These are phyloP conservation scores for Euryodendron excelsum DNA, from an alignment of 148 eudicot genomes.

Conservation along the genomic window DNA sequence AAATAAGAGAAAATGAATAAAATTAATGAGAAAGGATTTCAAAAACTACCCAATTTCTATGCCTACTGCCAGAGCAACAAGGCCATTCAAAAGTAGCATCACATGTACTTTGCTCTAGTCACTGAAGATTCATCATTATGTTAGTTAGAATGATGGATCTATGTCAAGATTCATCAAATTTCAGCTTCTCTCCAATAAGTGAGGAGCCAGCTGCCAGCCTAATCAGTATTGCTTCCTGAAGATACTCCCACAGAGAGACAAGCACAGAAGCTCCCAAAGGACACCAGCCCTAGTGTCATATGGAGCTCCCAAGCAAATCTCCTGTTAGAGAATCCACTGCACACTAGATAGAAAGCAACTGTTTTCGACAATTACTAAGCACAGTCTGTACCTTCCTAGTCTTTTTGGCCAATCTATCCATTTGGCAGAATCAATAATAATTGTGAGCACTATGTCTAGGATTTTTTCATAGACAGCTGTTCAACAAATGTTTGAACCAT, in stretches of 20 bases:
- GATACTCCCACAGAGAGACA: neutral
- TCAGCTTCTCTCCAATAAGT: no score
- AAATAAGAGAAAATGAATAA: conserved; percentile 2
- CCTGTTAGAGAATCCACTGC: neutral
- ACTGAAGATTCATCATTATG: neutral
- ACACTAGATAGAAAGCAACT: neutral
- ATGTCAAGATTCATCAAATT: neutral
- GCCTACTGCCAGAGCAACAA: conserved; percentile 12
- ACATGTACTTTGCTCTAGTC: neutral
- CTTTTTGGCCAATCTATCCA: neutral
- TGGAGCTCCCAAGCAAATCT: neutral
- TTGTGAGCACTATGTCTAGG: neutral
- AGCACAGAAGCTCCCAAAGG: neutral
- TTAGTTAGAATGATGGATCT: neutral
- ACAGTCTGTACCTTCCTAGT: neutral
- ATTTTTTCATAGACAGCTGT: neutral
- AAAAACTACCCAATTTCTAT: no score
- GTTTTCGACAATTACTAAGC: neutral
- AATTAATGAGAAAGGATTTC: neutral
- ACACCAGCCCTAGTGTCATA: neutral
- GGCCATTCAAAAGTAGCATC: neutral
- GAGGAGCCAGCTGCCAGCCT: no score
- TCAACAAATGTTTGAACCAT: neutral
- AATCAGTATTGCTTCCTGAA: no score
- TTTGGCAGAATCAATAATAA: neutral